A percentile compares a stretch with the other conserved stretches of the same genome.
Conservation (phyloP, 129 eudicot species). For the Helianthus annuus region HanXRQr2.0-SUNRISE NC_035449.2:19750953-19751452, state of each 20-base stretch:
- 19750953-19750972: constrained; percentile 49
- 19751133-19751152: constrained; percentile 8
- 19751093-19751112: constrained; percentile 47
- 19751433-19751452: constrained; percentile 38
- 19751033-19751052: constrained; percentile 62
- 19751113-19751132: constrained; percentile 13
- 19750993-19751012: constrained; percentile 62
- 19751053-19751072: constrained; percentile 97
- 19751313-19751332: constrained; percentile 47
- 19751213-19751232: neutral
- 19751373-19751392: constrained; percentile 5
- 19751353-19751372: neutral
- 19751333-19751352: constrained; percentile 51
- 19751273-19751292: constrained; percentile 90
- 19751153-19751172: constrained; percentile 2
- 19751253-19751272: constrained; percentile 98
- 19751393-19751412: neutral
- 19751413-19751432: constrained; percentile 2
- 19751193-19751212: constrained; percentile 7
- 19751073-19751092: constrained; percentile 88
- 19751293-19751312: constrained; percentile 92
- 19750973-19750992: constrained; percentile 73
- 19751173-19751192: constrained; percentile 14
- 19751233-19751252: constrained; percentile 59
- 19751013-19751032: constrained; percentile 63